A percentile compares a stretch with the other conserved stretches of the same genome.
Evolutionary conservation across 306 rosid species (phyloP).

Genomic region (Ziziphus jujuba): DNA sequence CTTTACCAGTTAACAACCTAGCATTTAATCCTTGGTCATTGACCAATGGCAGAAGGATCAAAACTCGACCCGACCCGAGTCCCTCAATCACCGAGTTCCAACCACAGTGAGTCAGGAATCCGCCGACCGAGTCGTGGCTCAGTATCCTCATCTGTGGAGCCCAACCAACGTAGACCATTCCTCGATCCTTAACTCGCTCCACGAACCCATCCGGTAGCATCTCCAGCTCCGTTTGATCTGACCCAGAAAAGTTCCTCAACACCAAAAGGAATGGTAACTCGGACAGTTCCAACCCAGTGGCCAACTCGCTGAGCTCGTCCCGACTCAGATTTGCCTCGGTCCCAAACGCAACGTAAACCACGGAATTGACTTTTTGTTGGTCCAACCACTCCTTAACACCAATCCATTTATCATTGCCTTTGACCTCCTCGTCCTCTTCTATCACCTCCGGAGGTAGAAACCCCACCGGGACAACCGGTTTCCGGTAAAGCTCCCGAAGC

Average conservation of each 20-base stretch:
- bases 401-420: neutral
- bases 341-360: constrained; percentile 40
- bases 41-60: constrained; percentile 35
- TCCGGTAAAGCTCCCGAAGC: constrained; percentile 25
- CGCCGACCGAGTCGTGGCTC: constrained; percentile 43
- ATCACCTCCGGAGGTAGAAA: constrained; percentile 30
- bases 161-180: constrained; percentile 35
- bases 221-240: constrained; percentile 20
- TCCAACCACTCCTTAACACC: constrained; percentile 32
- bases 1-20: constrained; percentile 33
- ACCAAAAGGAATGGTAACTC: constrained; percentile 43
- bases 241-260: constrained; percentile 22
- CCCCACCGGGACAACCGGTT: constrained; percentile 36
- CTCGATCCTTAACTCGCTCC: constrained; percentile 34
- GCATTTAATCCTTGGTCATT: constrained; percentile 50
- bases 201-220: constrained; percentile 38
- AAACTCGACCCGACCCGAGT: constrained; percentile 35
- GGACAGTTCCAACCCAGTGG: constrained; percentile 40
- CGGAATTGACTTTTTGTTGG: constrained; percentile 25
- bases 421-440: neutral
- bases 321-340: constrained; percentile 36
- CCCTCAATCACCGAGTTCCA: constrained; percentile 56
- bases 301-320: constrained; percentile 36
- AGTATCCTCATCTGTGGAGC: constrained; percentile 39
- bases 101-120: constrained; percentile 49